Evolutionary conservation across 2,329 filamentous ascomycete genomes (phyloP).

Genomic region (Zelopaecilomyces penicillatus): DNA sequence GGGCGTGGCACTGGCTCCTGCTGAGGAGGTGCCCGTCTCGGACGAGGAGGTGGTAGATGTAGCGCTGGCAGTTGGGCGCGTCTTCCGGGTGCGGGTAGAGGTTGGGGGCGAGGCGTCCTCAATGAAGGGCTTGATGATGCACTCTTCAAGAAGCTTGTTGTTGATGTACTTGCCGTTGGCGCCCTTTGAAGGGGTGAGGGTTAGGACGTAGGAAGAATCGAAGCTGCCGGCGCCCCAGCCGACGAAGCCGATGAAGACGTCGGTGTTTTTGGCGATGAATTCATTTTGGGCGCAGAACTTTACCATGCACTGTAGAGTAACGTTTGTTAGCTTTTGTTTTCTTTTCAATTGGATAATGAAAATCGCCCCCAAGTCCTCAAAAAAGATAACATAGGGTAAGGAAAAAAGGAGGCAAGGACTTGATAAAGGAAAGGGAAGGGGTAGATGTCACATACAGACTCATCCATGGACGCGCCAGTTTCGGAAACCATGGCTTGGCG

Average conservation of each 20-base stretch:
- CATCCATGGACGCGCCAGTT: constrained; percentile 38
- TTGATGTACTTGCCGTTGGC: constrained; percentile 22
- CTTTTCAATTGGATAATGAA: not conserved
- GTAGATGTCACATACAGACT: constrained; percentile 22
- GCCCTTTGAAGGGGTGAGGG: constrained; percentile 28
- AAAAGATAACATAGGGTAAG: too few species aligned
- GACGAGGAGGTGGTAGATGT: too few species aligned
- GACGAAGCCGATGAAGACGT: constrained; percentile 39
- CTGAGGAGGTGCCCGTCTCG: too few species aligned
- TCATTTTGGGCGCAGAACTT: constrained; percentile 39
- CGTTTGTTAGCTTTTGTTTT: constrained; percentile 3
- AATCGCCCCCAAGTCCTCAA: not conserved
- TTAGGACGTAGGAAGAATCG: constrained; percentile 31
- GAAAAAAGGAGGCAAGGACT: not conserved
- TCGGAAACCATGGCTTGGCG: constrained; percentile 44
- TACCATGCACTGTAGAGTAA: constrained; percentile 28
- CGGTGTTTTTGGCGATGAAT: constrained; percentile 37
- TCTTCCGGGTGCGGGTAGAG: too few species aligned
- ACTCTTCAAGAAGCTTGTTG: constrained; percentile 34
- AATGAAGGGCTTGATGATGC: constrained; percentile 30
- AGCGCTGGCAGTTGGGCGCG: too few species aligned
- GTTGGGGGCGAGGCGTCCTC: constrained; percentile 8
- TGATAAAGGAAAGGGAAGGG: not conserved
- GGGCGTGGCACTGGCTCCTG: too few species aligned
- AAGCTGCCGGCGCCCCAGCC: constrained; percentile 40